Base-by-base conservation (phyloP, 1,284 basidiomycete genomes). In the Cutaneotrichosporon cavernicola region DNA sequence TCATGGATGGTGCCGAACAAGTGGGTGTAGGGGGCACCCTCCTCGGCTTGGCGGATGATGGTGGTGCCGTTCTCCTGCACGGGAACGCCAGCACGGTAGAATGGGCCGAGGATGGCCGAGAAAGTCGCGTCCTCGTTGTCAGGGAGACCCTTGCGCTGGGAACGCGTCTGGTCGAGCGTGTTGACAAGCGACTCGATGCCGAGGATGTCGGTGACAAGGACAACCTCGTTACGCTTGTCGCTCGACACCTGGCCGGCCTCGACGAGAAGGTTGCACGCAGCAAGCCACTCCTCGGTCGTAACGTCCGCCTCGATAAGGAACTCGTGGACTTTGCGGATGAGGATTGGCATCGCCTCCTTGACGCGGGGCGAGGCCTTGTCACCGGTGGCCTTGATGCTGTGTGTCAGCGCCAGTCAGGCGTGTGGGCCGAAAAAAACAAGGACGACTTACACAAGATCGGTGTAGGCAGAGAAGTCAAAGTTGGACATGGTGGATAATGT, bases 141-240 rank as follows among this genome's bases (percentile, higher is more conserved):
- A 9, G 47, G 11, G 62, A 62, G 34, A 10, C 60, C 61, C 58
- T 61, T 60, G 55, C 66, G 64, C 31, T 59, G 62, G 4, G 62
- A 57, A 55, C 65, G 65, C 3, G 65, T 63, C 55, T 52, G 46
- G 56, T 63, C 65, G 38, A 66, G 62, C 26, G 59, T 58, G 65
- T 60, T 61, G 59, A 77, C 70, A 8, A 81, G 70, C 7, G 72
- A 74, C 61, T 81, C 80, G 56, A 79, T 67, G 21, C 80, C 80
- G 11, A 81, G 68, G 2, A 80, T 73, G 61, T 81, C 80, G 11
- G 74, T 73, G 55, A 80, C 74, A 43, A 81, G 73, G 52, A 81
- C 75, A 60, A 80, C 71, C 65, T 81, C 80, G 70, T 80, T 78
- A 14, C 80, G 72, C 63, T 74, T 73, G 1, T 76, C 77, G 26